Conservation (phyloP, 1,284 basidiomycete species). For the Pterula multifida region DNA sequence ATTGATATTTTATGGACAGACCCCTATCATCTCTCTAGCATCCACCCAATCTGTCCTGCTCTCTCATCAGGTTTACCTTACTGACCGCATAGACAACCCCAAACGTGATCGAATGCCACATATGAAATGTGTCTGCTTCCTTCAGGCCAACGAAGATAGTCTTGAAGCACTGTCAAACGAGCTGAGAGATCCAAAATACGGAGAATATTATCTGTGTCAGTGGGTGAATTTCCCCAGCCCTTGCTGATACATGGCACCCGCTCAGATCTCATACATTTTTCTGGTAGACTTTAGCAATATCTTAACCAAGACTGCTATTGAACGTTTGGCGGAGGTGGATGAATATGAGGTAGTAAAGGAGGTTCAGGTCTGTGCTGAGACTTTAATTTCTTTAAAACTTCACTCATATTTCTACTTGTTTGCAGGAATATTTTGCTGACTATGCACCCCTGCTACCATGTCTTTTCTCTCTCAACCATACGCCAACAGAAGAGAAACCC, state of each 20-base stretch:
- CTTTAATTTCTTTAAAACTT: neutral
- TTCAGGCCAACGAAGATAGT: conserved; percentile 73
- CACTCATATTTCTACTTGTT: conserved; percentile 4
- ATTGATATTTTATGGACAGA: conserved; percentile 35
- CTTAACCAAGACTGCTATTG: conserved; percentile 83
- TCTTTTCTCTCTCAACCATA: conserved; percentile 82
- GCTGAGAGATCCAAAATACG: conserved; percentile 84
- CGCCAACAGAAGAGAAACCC: conserved; percentile 47
- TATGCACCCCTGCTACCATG: conserved; percentile 81
- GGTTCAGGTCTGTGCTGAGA: conserved; percentile 74
- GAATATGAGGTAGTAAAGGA: conserved; percentile 95
- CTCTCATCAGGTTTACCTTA: conserved; percentile 96
- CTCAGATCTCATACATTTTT: too few relatives aligned
- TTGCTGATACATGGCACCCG: conserved; percentile 10
- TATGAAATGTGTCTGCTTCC: conserved; percentile 93
- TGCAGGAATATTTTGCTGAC: conserved; percentile 90
- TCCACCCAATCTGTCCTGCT: conserved; percentile 91
- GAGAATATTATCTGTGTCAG: conserved; percentile 96
- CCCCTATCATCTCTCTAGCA: conserved; percentile 93
- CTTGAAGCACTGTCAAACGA: conserved; percentile 78
- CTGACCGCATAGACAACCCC: conserved; percentile 91
- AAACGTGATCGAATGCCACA: conserved; percentile 86
- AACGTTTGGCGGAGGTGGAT: conserved; percentile 88
- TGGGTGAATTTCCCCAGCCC: conserved; percentile 40
- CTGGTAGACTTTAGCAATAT: conserved; percentile 87